Evolutionary conservation across 352 stramenopile species (phyloP).

Genomic region (Globisporangium parvum): DNA sequence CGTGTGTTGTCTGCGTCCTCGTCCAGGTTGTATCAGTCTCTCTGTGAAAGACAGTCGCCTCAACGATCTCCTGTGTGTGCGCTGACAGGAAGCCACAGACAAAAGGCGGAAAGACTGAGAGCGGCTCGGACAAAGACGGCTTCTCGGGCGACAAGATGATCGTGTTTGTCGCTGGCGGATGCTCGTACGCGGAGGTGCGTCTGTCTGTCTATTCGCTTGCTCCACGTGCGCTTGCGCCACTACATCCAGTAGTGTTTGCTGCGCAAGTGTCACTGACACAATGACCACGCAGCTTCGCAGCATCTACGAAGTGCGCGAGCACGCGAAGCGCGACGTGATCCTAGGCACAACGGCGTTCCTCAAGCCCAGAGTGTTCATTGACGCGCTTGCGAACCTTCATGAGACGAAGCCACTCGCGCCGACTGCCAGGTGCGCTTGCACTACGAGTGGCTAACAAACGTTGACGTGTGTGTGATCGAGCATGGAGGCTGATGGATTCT

Average conservation of each 20-base stretch:
- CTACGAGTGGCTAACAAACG: neutral
- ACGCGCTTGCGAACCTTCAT: conserved; percentile 57
- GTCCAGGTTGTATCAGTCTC: too few species aligned
- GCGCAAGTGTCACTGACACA: too few species aligned
- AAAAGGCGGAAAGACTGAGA: conserved; percentile 21
- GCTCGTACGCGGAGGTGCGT: conserved; percentile 91
- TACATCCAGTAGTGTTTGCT: too few species aligned
- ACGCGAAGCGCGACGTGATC: conserved; percentile 69
- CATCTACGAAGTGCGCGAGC: conserved; percentile 65
- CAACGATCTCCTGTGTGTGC: neutral
- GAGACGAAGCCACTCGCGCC: conserved; percentile 30
- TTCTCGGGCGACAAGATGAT: conserved; percentile 89
- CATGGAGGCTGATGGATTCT: neutral
- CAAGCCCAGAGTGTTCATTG: conserved; percentile 47
- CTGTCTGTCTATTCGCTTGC: neutral
- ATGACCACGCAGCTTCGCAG: conserved; percentile 45
- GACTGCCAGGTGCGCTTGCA: conserved; percentile 8
- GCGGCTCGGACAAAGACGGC: conserved; percentile 31
- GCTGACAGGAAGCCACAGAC: conserved; percentile 26
- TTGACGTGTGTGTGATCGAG: neutral
- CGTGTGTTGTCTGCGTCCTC: neutral
- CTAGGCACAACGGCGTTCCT: conserved; percentile 70
- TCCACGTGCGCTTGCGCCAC: too few species aligned
- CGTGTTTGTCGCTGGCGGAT: conserved; percentile 93
- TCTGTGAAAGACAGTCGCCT: neutral